Percentiles rank a stretch among this genome's conserved stretches.
Evolutionary conservation across 495 filamentous ascomycete species (phyloP).

Genomic region (Margaritispora aquatica): DNA sequence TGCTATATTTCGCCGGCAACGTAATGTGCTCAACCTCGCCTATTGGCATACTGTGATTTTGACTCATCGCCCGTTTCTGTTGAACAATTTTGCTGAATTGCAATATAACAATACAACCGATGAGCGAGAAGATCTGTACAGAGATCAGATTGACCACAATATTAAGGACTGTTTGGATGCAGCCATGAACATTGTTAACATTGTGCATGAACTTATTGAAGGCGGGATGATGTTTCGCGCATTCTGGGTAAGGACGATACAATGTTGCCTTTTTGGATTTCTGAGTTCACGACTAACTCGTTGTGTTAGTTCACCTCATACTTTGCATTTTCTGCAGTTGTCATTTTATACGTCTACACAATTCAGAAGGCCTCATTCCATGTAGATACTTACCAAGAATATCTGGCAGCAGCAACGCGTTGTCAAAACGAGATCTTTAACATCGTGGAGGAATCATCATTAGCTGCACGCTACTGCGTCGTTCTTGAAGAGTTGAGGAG

Average conservation of each 20-base stretch:
- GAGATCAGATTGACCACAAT: neutral
- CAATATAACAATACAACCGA: neutral
- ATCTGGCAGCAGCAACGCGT: slow-evolving; percentile 24
- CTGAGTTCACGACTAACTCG: neutral
- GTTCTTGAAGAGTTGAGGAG: slow-evolving; percentile 37
- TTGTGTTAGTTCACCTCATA: slow-evolving; percentile 41
- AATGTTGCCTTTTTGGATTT: slow-evolving; percentile 15
- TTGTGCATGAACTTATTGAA: slow-evolving; percentile 34
- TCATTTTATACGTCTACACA: slow-evolving; percentile 46
- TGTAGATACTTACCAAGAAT: neutral
- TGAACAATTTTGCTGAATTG: slow-evolving; percentile 21
- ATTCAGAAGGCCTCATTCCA: slow-evolving; percentile 37
- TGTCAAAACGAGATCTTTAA: slow-evolving; percentile 25
- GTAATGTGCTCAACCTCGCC: slow-evolving; percentile 44
- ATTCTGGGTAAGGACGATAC: slow-evolving; percentile 21
- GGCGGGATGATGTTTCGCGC: neutral
- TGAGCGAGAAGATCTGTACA: neutral
- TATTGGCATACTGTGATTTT: slow-evolving; percentile 51
- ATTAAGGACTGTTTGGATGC: slow-evolving; percentile 5
- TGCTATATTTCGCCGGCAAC: slow-evolving; percentile 45
- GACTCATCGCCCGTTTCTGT: slow-evolving; percentile 33
- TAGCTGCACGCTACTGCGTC: slow-evolving; percentile 29
- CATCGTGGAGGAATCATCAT: slow-evolving; percentile 20
- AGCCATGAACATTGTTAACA: slow-evolving; percentile 5
- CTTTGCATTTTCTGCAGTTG: slow-evolving; percentile 46